phyloP scores from a whole-genome alignment of 1,284 basidiomycete genomes.

The Cystobasidium pallidum region DNA sequence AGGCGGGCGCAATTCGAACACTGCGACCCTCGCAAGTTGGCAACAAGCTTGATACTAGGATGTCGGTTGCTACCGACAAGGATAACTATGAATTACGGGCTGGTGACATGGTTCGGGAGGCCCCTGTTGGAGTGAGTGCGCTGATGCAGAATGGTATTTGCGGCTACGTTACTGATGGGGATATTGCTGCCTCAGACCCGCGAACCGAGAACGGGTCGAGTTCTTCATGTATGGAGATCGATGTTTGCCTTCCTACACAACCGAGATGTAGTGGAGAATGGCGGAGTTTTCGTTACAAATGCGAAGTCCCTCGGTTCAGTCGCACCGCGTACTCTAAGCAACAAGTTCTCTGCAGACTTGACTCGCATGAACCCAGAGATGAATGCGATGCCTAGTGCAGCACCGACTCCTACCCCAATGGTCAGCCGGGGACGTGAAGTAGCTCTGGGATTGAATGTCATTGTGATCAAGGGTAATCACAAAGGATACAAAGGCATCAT shows the following conservation, averaged over 20 bases:
- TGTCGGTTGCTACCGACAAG: conserved; percentile 85
- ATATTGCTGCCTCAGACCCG: conserved; percentile 40
- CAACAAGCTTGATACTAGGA: conserved; percentile 80
- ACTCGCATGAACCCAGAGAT: conserved; percentile 94
- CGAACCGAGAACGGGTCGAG: conserved; percentile 83
- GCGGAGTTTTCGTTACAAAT: conserved; percentile 83
- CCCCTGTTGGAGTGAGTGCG: conserved; percentile 73
- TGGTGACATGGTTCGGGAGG: conserved; percentile 92
- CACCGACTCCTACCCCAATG: conserved; percentile 30
- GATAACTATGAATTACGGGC: conserved; percentile 74
- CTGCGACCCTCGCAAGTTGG: conserved; percentile 92
- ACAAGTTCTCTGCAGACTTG: conserved; percentile 70
- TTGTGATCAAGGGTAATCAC: conserved; percentile 81
- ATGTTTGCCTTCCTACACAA: conserved; percentile 94
- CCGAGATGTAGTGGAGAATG: conserved; percentile 84
- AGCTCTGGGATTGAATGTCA: conserved; percentile 77
- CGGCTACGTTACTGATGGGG: background rate
- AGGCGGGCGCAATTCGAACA: conserved; percentile 82
- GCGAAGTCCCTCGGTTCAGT: conserved; percentile 76
- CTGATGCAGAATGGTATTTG: background rate
- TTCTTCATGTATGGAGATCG: conserved; percentile 93
- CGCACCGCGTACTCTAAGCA: conserved; percentile 71
- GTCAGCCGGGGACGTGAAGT: conserved; percentile 70
- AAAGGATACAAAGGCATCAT: conserved; percentile 92
- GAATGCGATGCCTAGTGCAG: conserved; percentile 25